These are phyloP conservation scores for Penicillium sp. DNA, from an alignment of 2,329 filamentous ascomycete species.

Conservation along the genomic window DNA sequence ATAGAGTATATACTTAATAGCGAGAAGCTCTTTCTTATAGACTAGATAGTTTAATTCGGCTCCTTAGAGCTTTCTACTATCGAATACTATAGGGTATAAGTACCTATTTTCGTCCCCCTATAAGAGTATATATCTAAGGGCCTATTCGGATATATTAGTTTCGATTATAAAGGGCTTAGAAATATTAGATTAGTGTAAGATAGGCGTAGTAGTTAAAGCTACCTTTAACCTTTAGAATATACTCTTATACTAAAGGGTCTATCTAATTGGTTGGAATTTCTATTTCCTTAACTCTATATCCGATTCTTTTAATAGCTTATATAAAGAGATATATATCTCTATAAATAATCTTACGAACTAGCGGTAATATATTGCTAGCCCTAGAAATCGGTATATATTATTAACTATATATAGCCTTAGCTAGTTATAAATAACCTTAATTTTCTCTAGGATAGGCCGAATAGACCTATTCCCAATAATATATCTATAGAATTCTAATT, in stretches of 20 bases:
- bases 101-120: constrained; percentile 2
- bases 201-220: no score
- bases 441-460: constrained; percentile 14
- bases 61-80: constrained; percentile 18
- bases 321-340: no score
- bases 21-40: constrained; percentile 29
- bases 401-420: constrained; percentile 4
- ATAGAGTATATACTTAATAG: constrained; percentile 22
- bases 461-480: constrained; percentile 2
- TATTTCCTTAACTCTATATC: neutral
- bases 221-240: constrained; percentile 1
- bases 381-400: constrained; percentile 19
- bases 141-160: no score
- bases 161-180: no score
- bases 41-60: constrained; percentile 26
- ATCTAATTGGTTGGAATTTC: neutral
- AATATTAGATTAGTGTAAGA: no score
- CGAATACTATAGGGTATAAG: constrained; percentile 20
- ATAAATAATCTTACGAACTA: constrained; percentile 22
- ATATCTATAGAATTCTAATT: neutral
- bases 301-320: no score
- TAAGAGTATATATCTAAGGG: no score
- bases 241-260: neutral
- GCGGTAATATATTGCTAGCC: constrained; percentile 24
- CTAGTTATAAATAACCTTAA: constrained; percentile 14